Evolutionary conservation across 768 basidiomycete species (phyloP).

Genomic region (Gautieria morchelliformis): DNA sequence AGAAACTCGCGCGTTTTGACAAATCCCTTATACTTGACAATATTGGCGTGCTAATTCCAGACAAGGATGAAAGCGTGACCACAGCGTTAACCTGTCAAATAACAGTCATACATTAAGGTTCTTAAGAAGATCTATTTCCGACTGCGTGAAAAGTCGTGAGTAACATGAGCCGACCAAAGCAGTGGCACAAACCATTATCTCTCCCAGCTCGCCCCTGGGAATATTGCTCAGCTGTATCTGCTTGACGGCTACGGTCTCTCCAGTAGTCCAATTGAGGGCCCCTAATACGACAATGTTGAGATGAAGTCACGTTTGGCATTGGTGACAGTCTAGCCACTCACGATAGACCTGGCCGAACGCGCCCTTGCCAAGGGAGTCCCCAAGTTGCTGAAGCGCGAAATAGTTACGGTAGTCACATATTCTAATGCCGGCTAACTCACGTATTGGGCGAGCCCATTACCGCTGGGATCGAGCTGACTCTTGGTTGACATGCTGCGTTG

Average conservation of each 20-base stretch:
- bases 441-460: slow-evolving; percentile 8
- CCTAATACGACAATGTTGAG: slow-evolving; percentile 32
- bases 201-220: slow-evolving; percentile 84
- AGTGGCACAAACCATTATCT: slow-evolving; percentile 76
- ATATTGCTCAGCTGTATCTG: slow-evolving; percentile 94
- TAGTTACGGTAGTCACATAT: background rate
- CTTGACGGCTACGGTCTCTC: slow-evolving; percentile 98
- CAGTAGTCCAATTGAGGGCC: slow-evolving; percentile 90
- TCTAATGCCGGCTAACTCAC: background rate
- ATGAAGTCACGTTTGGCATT: background rate
- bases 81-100: slow-evolving; percentile 2
- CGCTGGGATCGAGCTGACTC: slow-evolving; percentile 1
- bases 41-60: slow-evolving; percentile 72
- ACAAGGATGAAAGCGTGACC: background rate
- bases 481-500: slow-evolving; percentile 1
- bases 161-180: background rate
- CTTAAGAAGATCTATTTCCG: slow-evolving; percentile 95
- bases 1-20: slow-evolving; percentile 90
- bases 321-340: slow-evolving; percentile 30
- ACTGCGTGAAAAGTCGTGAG: slow-evolving; percentile 34
- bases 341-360: slow-evolving; percentile 97
- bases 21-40: slow-evolving; percentile 98
- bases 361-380: slow-evolving; percentile 92
- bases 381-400: slow-evolving; percentile 65
- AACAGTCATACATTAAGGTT: slow-evolving; percentile 70